Evolutionary conservation across 805 yeast genomes (phyloP).

Genomic region (Sugiyamaella americana): DNA sequence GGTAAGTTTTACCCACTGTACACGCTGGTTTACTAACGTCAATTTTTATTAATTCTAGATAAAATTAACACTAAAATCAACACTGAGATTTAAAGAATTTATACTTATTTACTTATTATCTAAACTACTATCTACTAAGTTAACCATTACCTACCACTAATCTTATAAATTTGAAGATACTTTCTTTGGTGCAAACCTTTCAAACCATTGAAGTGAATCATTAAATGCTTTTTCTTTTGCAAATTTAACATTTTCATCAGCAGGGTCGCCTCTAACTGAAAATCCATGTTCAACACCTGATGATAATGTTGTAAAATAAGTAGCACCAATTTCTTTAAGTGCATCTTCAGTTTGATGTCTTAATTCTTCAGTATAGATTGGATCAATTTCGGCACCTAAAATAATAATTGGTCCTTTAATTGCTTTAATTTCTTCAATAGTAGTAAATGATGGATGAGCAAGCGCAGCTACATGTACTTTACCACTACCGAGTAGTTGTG

Average conservation of each 20-base stretch:
- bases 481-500: conserved; percentile 43
- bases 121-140: too few species aligned
- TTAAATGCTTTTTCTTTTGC: conserved; percentile 61
- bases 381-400: conserved; percentile 72
- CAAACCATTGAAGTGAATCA: conserved; percentile 22
- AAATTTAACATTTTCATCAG: conserved; percentile 45
- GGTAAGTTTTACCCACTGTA: too few species aligned
- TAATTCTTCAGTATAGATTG: conserved; percentile 53
- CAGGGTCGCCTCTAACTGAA: conserved; percentile 69
- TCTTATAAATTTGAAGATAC: too few species aligned
- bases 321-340: conserved; percentile 46
- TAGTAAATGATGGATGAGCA: conserved; percentile 79
- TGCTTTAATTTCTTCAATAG: conserved; percentile 55
- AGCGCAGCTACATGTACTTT: conserved; percentile 52
- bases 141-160: too few species aligned
- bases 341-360: conserved; percentile 57
- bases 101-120: too few species aligned
- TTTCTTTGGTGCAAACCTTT: conserved; percentile 3
- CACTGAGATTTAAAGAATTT: too few species aligned
- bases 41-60: too few species aligned
- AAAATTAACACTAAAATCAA: too few species aligned
- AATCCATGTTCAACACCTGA: conserved; percentile 70
- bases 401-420: conserved; percentile 61
- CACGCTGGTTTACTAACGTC: too few species aligned
- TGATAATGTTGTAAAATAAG: conserved; percentile 56